These are phyloP conservation scores for Theileria orientalis DNA, from an alignment of 169 alveolate species.

Conservation along the genomic window DNA sequence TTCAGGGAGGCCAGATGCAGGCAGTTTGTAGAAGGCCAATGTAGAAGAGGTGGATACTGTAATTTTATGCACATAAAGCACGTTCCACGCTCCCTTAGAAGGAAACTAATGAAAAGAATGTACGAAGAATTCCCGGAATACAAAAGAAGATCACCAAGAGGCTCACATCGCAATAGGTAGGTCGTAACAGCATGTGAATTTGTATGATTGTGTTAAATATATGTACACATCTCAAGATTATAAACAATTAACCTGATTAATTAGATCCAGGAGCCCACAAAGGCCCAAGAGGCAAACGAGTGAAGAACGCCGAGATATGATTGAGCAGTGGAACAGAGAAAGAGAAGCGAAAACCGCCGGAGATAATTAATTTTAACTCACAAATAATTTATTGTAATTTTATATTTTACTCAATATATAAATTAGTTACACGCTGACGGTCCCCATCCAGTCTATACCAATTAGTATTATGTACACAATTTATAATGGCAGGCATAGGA, in stretches of 20 bases:
- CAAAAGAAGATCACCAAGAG: slow-evolving; percentile 72
- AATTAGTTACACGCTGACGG: slow-evolving; percentile 1
- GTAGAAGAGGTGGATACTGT: slow-evolving; percentile 98
- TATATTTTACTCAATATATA: slow-evolving; percentile 5
- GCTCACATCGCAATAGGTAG: slow-evolving; percentile 62
- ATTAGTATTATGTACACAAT: neutral
- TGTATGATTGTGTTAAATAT: neutral
- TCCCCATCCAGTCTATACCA: neutral
- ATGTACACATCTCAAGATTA: neutral
- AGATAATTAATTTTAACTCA: neutral
- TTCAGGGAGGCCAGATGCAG: slow-evolving; percentile 98
- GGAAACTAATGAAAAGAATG: slow-evolving; percentile 92
- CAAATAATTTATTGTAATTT: neutral
- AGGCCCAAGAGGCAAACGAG: slow-evolving; percentile 81
- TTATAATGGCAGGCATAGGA: slow-evolving; percentile 85
- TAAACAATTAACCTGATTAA: neutral
- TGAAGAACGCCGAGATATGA: slow-evolving; percentile 90
- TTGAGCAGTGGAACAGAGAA: slow-evolving; percentile 89
- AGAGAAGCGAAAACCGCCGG: slow-evolving; percentile 61
- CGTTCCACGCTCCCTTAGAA: slow-evolving; percentile 90
- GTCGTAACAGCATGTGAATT: neutral
- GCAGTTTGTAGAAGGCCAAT: slow-evolving; percentile 96
- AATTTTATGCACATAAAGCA: slow-evolving; percentile 98
- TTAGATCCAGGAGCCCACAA: slow-evolving; percentile 42
- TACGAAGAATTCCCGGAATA: slow-evolving; percentile 97